Conservation (phyloP, 2,329 filamentous ascomycete species). For the Botrytis byssoidea region DNA sequence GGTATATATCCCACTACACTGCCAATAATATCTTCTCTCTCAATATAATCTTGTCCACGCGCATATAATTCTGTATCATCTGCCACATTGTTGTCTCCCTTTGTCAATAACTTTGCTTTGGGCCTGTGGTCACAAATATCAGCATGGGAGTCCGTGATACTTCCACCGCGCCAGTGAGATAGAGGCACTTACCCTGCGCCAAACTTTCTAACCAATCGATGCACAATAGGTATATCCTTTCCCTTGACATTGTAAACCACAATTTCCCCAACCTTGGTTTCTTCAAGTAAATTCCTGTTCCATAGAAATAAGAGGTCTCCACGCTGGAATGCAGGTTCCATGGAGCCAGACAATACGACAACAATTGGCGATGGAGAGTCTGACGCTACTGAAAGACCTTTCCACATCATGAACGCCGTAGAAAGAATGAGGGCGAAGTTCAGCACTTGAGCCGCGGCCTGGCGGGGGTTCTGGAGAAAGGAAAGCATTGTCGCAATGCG, state of each 20-base stretch:
- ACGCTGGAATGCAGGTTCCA: slow-evolving; percentile 61
- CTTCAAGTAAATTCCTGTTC: slow-evolving; percentile 52
- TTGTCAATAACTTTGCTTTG: slow-evolving; percentile 77
- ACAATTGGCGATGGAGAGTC: slow-evolving; percentile 60
- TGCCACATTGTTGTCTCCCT: slow-evolving; percentile 93
- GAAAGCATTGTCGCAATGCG: slow-evolving; percentile 48
- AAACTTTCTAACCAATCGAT: slow-evolving; percentile 79
- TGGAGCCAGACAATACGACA: slow-evolving; percentile 58
- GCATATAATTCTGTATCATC: slow-evolving; percentile 94
- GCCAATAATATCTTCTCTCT: slow-evolving; percentile 86
- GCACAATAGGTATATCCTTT: slow-evolving; percentile 97
- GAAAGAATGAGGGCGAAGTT: slow-evolving; percentile 73
- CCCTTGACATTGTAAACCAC: slow-evolving; percentile 74
- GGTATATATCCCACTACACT: slow-evolving; percentile 90
- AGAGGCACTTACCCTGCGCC: slow-evolving; percentile 51
- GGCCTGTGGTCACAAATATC: slow-evolving; percentile 41
- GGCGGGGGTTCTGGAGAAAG: slow-evolving; percentile 59
- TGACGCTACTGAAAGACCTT: slow-evolving; percentile 64
- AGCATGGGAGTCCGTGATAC: neutral
- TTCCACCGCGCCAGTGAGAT: neutral
- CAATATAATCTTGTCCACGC: slow-evolving; percentile 79
- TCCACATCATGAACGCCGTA: slow-evolving; percentile 74
- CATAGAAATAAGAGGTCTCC: slow-evolving; percentile 59
- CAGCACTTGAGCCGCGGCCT: slow-evolving; percentile 64
- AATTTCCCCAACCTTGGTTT: slow-evolving; percentile 68